phyloP scores from a whole-genome alignment of 1,284 basidiomycete species.

The Fomitopsis schrenkii region DNA sequence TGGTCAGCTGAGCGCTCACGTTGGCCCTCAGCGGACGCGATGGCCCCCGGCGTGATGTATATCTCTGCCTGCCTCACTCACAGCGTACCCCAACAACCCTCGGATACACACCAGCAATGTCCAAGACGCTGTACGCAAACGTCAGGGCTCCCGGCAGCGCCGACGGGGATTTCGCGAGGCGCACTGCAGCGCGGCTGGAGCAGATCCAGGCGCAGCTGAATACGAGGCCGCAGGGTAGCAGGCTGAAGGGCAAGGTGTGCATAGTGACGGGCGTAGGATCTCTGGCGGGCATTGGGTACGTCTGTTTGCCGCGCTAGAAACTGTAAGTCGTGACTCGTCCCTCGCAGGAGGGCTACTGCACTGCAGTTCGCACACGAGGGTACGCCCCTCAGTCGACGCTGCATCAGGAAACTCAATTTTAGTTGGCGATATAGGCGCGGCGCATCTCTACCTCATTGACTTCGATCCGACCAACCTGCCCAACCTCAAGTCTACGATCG shows the following conservation, averaged over 20 bases:
- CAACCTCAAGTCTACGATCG: slow-evolving; percentile 66
- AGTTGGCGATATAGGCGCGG: slow-evolving; percentile 55
- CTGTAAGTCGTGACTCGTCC: neutral
- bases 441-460: slow-evolving; percentile 84
- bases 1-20: slow-evolving; percentile 1
- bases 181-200: slow-evolving; percentile 60
- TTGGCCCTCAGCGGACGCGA: neutral
- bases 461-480: slow-evolving; percentile 69
- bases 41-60: neutral
- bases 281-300: slow-evolving; percentile 80
- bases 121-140: neutral
- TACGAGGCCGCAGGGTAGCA: slow-evolving; percentile 46
- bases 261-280: slow-evolving; percentile 88
- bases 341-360: slow-evolving; percentile 67
- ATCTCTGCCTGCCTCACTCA: too few species aligned
- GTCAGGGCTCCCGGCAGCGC: neutral
- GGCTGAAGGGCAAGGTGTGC: slow-evolving; percentile 81
- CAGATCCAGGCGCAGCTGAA: slow-evolving; percentile 71
- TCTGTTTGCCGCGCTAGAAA: neutral
- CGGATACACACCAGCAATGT: neutral
- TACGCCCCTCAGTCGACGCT: slow-evolving; percentile 21
- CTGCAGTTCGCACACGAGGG: slow-evolving; percentile 81
- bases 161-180: slow-evolving; percentile 45
- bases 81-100: neutral
- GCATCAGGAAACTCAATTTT: neutral